These are phyloP conservation scores for Zygotorulaspora chibaensis DNA, from an alignment of 805 yeast species.

Conservation along the genomic window DNA sequence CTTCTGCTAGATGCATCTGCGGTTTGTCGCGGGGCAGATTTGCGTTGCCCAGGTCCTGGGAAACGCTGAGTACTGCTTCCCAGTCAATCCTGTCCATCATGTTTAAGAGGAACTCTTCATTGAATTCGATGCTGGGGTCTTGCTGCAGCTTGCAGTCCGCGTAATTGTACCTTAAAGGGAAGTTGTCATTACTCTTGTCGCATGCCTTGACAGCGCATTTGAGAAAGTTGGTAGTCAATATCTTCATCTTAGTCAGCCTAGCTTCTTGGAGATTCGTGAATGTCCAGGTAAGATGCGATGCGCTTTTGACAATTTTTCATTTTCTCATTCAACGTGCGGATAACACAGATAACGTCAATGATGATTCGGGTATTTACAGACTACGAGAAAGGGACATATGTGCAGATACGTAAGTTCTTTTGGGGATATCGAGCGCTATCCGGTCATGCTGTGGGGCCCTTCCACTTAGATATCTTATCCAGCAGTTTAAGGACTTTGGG, in stretches of 20 bases:
- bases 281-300: neutral
- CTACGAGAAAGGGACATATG: neutral
- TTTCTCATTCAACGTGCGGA: neutral
- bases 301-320: neutral
- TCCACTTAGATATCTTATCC: conserved; percentile 16
- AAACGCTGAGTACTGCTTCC: conserved; percentile 76
- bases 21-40: conserved; percentile 62
- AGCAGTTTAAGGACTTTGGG: conserved; percentile 15
- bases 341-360: neutral
- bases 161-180: conserved; percentile 65
- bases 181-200: conserved; percentile 65
- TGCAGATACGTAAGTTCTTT: no score
- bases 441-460: neutral
- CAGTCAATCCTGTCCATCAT: conserved; percentile 83
- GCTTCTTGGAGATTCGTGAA: neutral
- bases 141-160: conserved; percentile 63
- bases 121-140: conserved; percentile 70
- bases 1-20: conserved; percentile 33
- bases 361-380: neutral
- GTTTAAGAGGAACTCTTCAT: conserved; percentile 71
- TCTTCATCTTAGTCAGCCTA: conserved; percentile 57
- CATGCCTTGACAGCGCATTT: conserved; percentile 87
- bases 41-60: conserved; percentile 66
- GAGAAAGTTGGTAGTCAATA: conserved; percentile 93
- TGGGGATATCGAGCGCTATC: neutral